phyloP scores from a whole-genome alignment of 129 eudicot genomes.

The Lactuca saligna region DNA sequence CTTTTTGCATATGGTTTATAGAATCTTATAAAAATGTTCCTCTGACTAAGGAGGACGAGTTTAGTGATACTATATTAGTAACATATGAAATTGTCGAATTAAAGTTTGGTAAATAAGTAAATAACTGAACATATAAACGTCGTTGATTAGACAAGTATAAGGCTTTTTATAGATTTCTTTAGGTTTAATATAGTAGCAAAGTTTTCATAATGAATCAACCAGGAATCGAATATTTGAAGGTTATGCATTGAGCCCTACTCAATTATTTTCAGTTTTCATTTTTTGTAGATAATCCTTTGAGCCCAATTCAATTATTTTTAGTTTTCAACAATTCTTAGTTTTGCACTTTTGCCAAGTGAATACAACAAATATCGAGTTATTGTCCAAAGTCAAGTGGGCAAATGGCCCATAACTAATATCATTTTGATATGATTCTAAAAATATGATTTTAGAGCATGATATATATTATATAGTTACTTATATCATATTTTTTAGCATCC shows the following conservation, averaged over 20 bases:
- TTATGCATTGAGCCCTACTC: not conserved
- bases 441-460: not conserved
- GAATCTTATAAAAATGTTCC: not conserved
- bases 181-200: not conserved
- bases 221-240: not conserved
- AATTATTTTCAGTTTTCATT: not conserved
- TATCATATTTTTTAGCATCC: not conserved
- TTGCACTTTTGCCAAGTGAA: no score
- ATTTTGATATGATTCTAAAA: not conserved
- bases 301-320: not conserved
- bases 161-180: not conserved
- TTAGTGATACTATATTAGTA: not conserved
- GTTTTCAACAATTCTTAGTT: no score
- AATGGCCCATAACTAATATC: not conserved
- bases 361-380: not conserved
- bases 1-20: no score
- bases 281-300: not conserved
- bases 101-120: no score
- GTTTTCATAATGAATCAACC: not conserved
- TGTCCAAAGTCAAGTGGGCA: slow-evolving; percentile 6
- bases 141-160: not conserved
- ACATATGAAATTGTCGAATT: not conserved
- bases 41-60: not conserved
- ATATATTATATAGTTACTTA: not conserved
- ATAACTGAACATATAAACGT: not conserved